phyloP scores from a whole-genome alignment of 1,284 basidiomycete genomes.

The Ceratobasidium sp. region DNA sequence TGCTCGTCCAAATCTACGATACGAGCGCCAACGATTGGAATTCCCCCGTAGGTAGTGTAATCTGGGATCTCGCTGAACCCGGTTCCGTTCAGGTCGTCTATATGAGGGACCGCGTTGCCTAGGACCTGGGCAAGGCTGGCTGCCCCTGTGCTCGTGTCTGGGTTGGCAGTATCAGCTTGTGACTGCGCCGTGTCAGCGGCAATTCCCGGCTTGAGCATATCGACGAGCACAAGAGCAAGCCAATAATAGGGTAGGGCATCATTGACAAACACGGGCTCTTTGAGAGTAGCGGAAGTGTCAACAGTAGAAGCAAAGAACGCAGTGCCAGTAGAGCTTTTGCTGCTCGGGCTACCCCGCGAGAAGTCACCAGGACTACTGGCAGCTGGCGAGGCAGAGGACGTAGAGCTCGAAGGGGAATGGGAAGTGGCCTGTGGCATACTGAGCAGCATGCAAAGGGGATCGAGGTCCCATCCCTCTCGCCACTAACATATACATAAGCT shows the following conservation, averaged over 20 bases:
- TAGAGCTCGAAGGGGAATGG: not conserved
- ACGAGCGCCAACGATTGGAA: not conserved
- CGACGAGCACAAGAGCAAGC: constrained; percentile 51
- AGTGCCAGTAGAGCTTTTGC: constrained; percentile 2
- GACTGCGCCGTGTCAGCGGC: constrained; percentile 4
- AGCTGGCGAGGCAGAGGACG: constrained; percentile 8
- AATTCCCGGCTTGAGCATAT: constrained; percentile 44
- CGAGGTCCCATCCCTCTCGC: constrained; percentile 54
- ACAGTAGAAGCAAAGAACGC: constrained; percentile 22
- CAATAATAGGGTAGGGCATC: constrained; percentile 55
- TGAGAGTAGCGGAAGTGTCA: constrained; percentile 20
- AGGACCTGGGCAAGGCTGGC: not conserved
- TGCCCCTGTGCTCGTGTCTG: not conserved
- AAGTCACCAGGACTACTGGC: not conserved
- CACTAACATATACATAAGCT: constrained; percentile 45
- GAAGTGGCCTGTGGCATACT: constrained; percentile 22
- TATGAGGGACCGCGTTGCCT: not conserved
- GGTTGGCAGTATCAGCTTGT: not conserved
- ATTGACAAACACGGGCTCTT: constrained; percentile 41
- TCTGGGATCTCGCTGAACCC: constrained; percentile 5
- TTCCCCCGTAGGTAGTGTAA: not conserved
- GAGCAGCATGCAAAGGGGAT: constrained; percentile 47
- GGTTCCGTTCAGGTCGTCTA: not conserved
- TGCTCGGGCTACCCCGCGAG: not conserved
- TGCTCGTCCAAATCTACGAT: constrained; percentile 33